Evolutionary conservation across 2,329 filamentous ascomycete species (phyloP).

Genomic region (Cladorrhinum sp.): DNA sequence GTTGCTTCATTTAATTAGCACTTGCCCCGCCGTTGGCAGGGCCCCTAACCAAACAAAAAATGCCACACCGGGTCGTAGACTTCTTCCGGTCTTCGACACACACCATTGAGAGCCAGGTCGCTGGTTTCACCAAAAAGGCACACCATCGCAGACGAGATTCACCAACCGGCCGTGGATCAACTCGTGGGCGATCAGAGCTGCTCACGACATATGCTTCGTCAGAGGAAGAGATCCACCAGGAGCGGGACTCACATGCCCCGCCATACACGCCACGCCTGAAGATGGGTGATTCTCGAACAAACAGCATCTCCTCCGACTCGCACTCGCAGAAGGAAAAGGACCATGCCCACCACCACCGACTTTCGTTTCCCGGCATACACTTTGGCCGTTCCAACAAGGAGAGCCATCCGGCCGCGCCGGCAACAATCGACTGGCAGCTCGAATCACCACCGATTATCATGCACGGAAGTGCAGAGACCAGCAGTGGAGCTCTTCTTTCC

Average conservation of each 20-base stretch:
- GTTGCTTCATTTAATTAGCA: not conserved
- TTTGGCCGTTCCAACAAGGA: slow-evolving; percentile 44
- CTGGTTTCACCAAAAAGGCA: slow-evolving; percentile 45
- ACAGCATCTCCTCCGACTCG: slow-evolving; percentile 23
- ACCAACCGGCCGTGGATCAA: slow-evolving; percentile 29
- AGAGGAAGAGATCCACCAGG: slow-evolving; percentile 35
- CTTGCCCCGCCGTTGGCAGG: slow-evolving; percentile 22
- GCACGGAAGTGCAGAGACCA: slow-evolving; percentile 70
- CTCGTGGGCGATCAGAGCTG: slow-evolving; percentile 31
- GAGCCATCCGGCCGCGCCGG: slow-evolving; percentile 35
- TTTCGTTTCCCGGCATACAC: slow-evolving; percentile 42
- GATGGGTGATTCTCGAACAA: slow-evolving; percentile 26
- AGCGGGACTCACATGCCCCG: slow-evolving; percentile 15
- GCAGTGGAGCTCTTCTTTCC: slow-evolving; percentile 80
- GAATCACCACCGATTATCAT: slow-evolving; percentile 87
- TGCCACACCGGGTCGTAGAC: slow-evolving; percentile 57
- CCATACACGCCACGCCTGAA: slow-evolving; percentile 23
- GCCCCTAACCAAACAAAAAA: slow-evolving; percentile 31
- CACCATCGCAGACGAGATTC: slow-evolving; percentile 32
- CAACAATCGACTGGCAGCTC: slow-evolving; percentile 57
- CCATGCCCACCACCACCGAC: slow-evolving; percentile 35
- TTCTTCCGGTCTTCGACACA: slow-evolving; percentile 55
- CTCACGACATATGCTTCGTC: slow-evolving; percentile 37
- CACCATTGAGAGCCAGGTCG: slow-evolving; percentile 45
- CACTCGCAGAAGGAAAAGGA: slow-evolving; percentile 31